Evolutionary conservation across 129 eudicot genomes (phyloP).

Genomic region (Heracleum sosnowskyi): DNA sequence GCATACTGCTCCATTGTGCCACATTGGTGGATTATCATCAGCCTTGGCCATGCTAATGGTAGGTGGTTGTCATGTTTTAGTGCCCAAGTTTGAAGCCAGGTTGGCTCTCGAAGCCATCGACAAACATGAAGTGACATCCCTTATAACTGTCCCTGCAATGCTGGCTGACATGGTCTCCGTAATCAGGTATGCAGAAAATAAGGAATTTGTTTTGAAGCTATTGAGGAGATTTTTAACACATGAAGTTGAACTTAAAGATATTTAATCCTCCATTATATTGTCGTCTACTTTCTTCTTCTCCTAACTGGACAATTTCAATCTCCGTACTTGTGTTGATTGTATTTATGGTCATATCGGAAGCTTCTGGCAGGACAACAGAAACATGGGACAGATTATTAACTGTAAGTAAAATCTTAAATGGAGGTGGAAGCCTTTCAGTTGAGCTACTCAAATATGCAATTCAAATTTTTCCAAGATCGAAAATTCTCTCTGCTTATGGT

Average conservation of each 20-base stretch:
- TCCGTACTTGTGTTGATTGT: slow-evolving; percentile 3
- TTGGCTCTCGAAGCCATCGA: slow-evolving; percentile 56
- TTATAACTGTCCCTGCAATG: not conserved
- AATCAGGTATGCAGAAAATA: not conserved
- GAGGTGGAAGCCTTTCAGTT: slow-evolving; percentile 72
- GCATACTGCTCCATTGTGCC: slow-evolving; percentile 93
- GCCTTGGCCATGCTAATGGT: slow-evolving; percentile 88
- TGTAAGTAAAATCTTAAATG: slow-evolving; percentile 73
- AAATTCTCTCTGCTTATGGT: slow-evolving; percentile 26
- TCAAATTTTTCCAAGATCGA: slow-evolving; percentile 45
- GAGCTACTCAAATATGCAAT: slow-evolving; percentile 44
- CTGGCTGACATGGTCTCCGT: not conserved
- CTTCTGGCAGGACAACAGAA: slow-evolving; percentile 31
- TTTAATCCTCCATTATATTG: not conserved
- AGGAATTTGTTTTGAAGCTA: too few species aligned
- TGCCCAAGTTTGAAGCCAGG: slow-evolving; percentile 75
- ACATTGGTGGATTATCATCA: slow-evolving; percentile 89
- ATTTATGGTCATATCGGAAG: slow-evolving; percentile 1
- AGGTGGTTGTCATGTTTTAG: slow-evolving; percentile 74
- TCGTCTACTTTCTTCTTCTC: not conserved
- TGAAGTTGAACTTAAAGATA: not conserved
- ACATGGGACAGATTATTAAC: slow-evolving; percentile 15
- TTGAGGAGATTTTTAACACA: not conserved
- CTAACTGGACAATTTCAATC: not conserved
- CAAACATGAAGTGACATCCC: slow-evolving; percentile 40